phyloP scores from a whole-genome alignment of 805 yeast genomes.

The Nakazawaea peltata region DNA sequence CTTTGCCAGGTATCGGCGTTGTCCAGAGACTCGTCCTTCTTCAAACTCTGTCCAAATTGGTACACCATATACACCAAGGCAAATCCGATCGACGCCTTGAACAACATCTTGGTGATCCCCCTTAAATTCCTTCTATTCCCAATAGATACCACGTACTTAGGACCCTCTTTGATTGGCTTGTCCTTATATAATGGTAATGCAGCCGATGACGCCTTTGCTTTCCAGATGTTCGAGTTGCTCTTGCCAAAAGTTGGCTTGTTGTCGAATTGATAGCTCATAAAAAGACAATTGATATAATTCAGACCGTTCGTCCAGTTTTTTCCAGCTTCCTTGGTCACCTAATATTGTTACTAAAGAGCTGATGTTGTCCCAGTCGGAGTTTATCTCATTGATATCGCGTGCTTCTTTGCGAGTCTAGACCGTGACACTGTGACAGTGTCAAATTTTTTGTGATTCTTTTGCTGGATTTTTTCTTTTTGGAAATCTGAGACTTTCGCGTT shows the following conservation, averaged over 20 bases:
- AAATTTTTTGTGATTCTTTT: no score
- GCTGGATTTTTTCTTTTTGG: no score
- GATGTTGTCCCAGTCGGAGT: no score
- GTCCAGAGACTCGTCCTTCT: background rate
- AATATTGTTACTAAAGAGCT: no score
- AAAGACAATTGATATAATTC: no score
- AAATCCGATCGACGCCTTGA: constrained; percentile 33
- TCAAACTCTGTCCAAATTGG: constrained; percentile 9
- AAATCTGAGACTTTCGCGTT: no score
- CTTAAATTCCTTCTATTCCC: constrained; percentile 10
- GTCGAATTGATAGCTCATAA: constrained; percentile 9
- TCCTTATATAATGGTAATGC: constrained; percentile 45
- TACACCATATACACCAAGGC: constrained; percentile 30
- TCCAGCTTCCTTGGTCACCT: no score
- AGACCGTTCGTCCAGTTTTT: no score
- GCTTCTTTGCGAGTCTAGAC: no score
- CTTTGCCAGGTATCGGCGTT: constrained; percentile 31
- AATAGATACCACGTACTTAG: no score
- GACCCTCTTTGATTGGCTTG: constrained; percentile 27
- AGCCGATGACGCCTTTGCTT: constrained; percentile 11
- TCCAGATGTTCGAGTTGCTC: constrained; percentile 9
- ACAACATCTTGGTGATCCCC: constrained; percentile 26
- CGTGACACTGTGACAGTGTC: no score
- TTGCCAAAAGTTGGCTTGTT: constrained; percentile 9
- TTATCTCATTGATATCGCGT: no score